Percentiles rank a stretch among this genome's conserved stretches.
Evolutionary conservation across 176 grass and related monocot species (phyloP).

Genomic region (Avena eriantha): DNA sequence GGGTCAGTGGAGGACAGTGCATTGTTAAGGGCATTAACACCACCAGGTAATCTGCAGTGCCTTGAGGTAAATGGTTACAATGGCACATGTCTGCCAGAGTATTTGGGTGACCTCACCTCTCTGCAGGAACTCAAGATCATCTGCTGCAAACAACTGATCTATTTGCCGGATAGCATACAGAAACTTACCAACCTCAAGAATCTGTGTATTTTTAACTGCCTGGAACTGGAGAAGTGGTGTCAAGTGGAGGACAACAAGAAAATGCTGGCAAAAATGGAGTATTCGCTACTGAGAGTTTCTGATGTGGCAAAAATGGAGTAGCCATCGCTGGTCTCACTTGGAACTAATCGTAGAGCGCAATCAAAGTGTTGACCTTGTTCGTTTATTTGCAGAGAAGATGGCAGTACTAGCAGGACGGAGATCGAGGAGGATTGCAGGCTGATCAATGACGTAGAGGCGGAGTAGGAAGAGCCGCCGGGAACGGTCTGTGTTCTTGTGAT

Average conservation of each 20-base stretch:
- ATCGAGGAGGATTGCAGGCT: neutral
- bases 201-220: neutral
- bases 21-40: neutral
- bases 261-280: neutral
- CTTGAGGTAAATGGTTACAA: neutral
- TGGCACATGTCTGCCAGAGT: neutral
- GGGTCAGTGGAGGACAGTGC: neutral
- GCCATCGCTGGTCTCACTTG: too few species aligned
- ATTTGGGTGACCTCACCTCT: neutral
- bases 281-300: neutral
- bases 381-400: neutral
- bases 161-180: neutral
- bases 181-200: conserved; percentile 1
- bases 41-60: neutral
- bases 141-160: neutral
- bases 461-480: neutral
- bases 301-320: too few species aligned
- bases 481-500: too few species aligned
- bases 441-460: neutral
- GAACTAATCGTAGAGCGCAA: too few species aligned
- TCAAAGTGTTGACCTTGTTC: neutral
- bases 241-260: neutral
- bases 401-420: neutral
- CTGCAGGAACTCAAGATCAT: neutral
- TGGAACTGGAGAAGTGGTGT: neutral